Conservation (phyloP, 805 yeast genomes). For the Pichia sporocuriosa region DNA sequence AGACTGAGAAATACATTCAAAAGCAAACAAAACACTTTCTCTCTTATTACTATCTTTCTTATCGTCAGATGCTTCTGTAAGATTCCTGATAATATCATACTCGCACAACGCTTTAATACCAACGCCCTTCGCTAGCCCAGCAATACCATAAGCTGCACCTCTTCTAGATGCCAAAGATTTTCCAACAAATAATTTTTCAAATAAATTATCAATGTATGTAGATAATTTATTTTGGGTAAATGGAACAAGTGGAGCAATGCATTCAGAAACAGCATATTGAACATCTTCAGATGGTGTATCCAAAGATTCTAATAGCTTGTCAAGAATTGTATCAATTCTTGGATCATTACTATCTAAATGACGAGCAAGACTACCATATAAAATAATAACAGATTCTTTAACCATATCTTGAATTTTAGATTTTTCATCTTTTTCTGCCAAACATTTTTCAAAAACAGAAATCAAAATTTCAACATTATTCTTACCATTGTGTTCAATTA, state of each 20-base stretch:
- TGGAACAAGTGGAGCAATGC: constrained; percentile 76
- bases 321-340: constrained; percentile 59
- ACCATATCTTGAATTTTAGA: constrained; percentile 50
- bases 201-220: constrained; percentile 49
- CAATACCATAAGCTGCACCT: constrained; percentile 95
- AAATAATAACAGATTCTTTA: constrained; percentile 73
- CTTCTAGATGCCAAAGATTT: constrained; percentile 50
- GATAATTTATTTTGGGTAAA: constrained; percentile 45
- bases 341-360: constrained; percentile 65
- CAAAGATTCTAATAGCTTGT: constrained; percentile 64
- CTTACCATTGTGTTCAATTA: constrained; percentile 62
- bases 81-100: constrained; percentile 65
- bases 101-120: constrained; percentile 76
- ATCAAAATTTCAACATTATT: constrained; percentile 63
- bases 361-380: constrained; percentile 87
- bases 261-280: constrained; percentile 79
- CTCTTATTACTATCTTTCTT: constrained; percentile 66
- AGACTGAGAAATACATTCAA: constrained; percentile 75
- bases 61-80: constrained; percentile 83
- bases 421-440: constrained; percentile 44
- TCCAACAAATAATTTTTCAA: constrained; percentile 53
- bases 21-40: constrained; percentile 82
- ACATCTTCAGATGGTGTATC: constrained; percentile 87
- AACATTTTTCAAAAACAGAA: constrained; percentile 70
- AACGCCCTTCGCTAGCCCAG: constrained; percentile 87